Percentiles rank a stretch among this genome's conserved stretches.
Evolutionary conservation across 2,329 filamentous ascomycete species (phyloP).

Genomic region (Colletotrichum tropicale): DNA sequence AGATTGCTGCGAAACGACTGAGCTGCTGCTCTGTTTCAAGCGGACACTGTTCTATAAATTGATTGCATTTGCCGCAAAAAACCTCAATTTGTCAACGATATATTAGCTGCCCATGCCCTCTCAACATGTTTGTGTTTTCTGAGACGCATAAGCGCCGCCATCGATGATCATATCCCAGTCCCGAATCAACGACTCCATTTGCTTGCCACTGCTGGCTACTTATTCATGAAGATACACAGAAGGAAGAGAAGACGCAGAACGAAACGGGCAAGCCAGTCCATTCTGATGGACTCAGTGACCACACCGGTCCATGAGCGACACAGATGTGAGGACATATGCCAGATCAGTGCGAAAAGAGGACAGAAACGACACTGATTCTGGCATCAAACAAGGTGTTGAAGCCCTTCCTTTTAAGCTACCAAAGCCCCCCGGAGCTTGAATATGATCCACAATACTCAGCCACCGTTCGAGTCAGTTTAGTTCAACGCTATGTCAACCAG

Average conservation of each 20-base stretch:
- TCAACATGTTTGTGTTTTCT: not conserved
- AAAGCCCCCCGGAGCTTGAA: accelerated
- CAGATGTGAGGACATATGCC: not conserved
- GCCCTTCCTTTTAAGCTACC: too few species aligned
- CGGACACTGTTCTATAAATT: not conserved
- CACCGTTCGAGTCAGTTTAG: not conserved
- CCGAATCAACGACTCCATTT: accelerated
- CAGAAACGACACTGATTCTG: not conserved
- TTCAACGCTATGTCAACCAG: not conserved
- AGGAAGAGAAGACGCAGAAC: accelerated
- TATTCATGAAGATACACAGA: accelerated
- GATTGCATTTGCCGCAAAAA: accelerated
- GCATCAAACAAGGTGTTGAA: not conserved
- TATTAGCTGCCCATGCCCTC: accelerated
- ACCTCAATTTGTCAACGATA: accelerated
- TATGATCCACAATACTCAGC: accelerated
- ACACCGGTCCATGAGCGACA: not conserved
- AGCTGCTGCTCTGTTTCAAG: too few species aligned
- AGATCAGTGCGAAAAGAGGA: not conserved
- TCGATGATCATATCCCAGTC: not conserved
- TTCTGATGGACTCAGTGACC: not conserved
- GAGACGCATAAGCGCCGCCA: not conserved
- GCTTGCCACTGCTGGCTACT: accelerated
- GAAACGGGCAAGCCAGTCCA: not conserved
- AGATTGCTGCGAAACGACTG: too few species aligned